phyloP scores from a whole-genome alignment of 169 alveolate species.

The Condylostoma magnum region DNA sequence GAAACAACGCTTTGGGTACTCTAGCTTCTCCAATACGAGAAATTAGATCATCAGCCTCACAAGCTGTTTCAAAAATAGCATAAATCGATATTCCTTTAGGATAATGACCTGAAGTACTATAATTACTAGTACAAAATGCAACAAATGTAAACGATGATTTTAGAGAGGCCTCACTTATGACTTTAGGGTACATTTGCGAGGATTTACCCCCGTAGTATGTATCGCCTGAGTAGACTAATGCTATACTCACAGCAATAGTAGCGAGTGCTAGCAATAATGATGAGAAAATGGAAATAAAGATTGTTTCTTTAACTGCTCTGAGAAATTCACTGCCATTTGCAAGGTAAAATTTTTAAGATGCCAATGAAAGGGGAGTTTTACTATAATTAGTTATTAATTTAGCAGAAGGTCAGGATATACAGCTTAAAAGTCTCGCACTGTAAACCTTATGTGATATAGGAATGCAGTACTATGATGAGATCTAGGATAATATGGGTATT shows the following conservation, averaged over 20 bases:
- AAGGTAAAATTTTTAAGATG: background rate
- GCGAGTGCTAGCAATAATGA: background rate
- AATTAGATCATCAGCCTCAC: constrained; percentile 37
- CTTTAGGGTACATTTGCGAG: constrained; percentile 58
- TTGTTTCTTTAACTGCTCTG: background rate
- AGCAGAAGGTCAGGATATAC: background rate
- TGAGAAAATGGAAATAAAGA: background rate
- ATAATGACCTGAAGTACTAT: constrained; percentile 47
- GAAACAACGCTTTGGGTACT: constrained; percentile 27
- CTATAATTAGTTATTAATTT: background rate
- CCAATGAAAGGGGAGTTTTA: background rate
- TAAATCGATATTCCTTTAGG: constrained; percentile 44
- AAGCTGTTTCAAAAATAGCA: constrained; percentile 45
- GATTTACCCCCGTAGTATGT: constrained; percentile 22
- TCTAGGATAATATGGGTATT: background rate
- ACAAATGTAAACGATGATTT: background rate
- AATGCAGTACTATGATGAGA: background rate
- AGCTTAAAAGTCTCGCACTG: background rate
- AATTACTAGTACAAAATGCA: constrained; percentile 33
- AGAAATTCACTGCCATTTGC: constrained; percentile 5
- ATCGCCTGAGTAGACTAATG: background rate
- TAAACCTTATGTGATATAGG: constrained; percentile 7
- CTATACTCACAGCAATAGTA: background rate
- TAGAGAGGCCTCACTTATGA: constrained; percentile 37
- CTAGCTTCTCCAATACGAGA: constrained; percentile 24